Percentiles rank a stretch among this genome's conserved stretches.
Evolutionary conservation across 2,329 filamentous ascomycete genomes (phyloP).

Genomic region (Chaetomium olivaceum): DNA sequence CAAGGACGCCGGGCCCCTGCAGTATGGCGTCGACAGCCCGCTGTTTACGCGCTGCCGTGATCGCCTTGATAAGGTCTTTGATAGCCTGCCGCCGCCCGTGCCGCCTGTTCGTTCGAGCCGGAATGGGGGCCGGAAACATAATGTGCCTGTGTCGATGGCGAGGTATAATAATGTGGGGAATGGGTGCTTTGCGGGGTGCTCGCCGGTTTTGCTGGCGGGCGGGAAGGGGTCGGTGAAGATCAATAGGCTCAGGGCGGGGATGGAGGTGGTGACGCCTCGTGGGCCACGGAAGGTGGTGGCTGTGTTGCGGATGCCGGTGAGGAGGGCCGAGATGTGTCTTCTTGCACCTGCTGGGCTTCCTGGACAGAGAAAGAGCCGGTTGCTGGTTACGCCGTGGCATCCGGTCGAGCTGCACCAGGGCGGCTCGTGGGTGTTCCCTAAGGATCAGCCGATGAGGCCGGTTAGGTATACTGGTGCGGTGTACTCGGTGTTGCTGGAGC

Average conservation of each 20-base stretch:
- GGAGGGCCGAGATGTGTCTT: constrained; percentile 45
- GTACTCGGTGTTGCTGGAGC: constrained; percentile 59
- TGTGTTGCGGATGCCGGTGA: constrained; percentile 53
- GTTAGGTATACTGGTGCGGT: constrained; percentile 52
- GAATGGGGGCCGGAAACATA: too few species aligned
- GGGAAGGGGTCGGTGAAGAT: constrained; percentile 34
- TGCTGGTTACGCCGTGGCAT: constrained; percentile 62
- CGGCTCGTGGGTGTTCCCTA: constrained; percentile 36
- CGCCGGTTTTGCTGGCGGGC: constrained; percentile 46
- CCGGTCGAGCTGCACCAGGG: constrained; percentile 43
- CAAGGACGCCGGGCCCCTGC: constrained; percentile 59
- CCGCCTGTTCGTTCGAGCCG: constrained; percentile 36
- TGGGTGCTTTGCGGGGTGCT: constrained; percentile 55
- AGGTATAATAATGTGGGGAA: constrained; percentile 42
- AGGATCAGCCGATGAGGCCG: constrained; percentile 36
- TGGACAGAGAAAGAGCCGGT: constrained; percentile 20
- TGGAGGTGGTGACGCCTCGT: constrained; percentile 51
- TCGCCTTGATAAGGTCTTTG: constrained; percentile 51
- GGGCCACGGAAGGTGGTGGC: constrained; percentile 52
- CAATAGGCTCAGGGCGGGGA: constrained; percentile 47
- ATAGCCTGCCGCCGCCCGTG: constrained; percentile 47
- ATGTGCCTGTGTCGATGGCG: constrained; percentile 4
- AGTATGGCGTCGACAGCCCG: constrained; percentile 52
- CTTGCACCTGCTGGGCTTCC: constrained; percentile 33
- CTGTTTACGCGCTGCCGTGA: constrained; percentile 55